phyloP scores from a whole-genome alignment of 2,329 filamentous ascomycete genomes.

The Plectosphaerella plurivora region DNA sequence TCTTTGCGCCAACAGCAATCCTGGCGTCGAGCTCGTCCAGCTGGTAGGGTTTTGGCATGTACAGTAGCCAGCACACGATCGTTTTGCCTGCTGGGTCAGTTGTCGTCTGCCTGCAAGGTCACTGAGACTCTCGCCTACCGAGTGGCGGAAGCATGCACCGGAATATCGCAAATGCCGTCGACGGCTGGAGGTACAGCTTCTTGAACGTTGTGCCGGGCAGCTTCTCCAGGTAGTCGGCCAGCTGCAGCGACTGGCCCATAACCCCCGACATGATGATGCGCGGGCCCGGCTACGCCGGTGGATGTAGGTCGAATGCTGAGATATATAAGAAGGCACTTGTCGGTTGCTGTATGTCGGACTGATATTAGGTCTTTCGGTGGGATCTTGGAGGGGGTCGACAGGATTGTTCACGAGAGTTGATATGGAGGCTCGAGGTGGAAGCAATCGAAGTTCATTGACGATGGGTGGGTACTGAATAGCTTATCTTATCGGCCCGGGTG shows the following conservation, averaged over 20 bases:
- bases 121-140: conserved; percentile 44
- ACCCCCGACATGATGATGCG: conserved; percentile 38
- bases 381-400: background rate
- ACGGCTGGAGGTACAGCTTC: conserved; percentile 92
- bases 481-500: conserved; percentile 13
- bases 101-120: background rate
- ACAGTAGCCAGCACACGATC: conserved; percentile 92
- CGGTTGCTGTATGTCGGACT: background rate
- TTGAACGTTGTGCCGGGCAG: conserved; percentile 85
- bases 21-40: conserved; percentile 80
- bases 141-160: conserved; percentile 93
- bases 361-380: too few relatives aligned
- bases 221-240: conserved; percentile 89
- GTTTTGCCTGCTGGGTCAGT: conserved; percentile 66
- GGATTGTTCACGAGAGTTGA: background rate
- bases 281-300: background rate
- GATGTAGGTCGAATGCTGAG: background rate
- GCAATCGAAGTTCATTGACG: background rate
- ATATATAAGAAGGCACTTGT: background rate
- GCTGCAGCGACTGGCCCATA: conserved; percentile 47
- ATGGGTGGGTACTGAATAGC: background rate
- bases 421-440: background rate
- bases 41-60: conserved; percentile 76
- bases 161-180: conserved; percentile 91
- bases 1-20: conserved; percentile 53